Percentiles rank a stretch among this genome's conserved stretches.
These are phyloP conservation scores for Pezicula radicicola DNA, from an alignment of 2,329 filamentous ascomycete species.

Conservation along the genomic window DNA sequence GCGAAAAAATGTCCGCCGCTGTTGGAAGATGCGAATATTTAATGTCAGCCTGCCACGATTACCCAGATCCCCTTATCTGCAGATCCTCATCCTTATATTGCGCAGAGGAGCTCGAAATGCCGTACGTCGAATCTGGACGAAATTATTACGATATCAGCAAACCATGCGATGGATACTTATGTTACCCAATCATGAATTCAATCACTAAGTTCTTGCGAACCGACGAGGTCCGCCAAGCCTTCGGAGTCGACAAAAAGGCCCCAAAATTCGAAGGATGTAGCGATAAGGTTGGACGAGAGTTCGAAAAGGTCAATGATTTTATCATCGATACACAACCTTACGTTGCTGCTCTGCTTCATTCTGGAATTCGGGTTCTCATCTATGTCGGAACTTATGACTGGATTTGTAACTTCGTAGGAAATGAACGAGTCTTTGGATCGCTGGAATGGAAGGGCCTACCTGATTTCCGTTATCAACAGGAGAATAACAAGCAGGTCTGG, in stretches of 20 bases:
- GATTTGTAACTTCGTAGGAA: constrained; percentile 21
- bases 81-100: constrained; percentile 7
- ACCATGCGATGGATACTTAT: constrained; percentile 17
- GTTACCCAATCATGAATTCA: constrained; percentile 20
- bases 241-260: constrained; percentile 12
- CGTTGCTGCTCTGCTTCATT: constrained; percentile 13
- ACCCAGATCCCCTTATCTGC: constrained; percentile 15
- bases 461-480: constrained; percentile 17
- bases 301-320: constrained; percentile 14
- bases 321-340: constrained; percentile 15
- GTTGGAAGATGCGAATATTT: constrained; percentile 16
- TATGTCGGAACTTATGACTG: constrained; percentile 22
- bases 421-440: constrained; percentile 16
- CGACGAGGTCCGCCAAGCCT: constrained; percentile 12
- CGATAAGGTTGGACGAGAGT: constrained; percentile 15
- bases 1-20: constrained; percentile 8
- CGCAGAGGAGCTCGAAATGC: constrained; percentile 11
- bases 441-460: constrained; percentile 15
- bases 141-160: constrained; percentile 19
- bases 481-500: constrained; percentile 17
- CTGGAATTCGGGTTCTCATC: constrained; percentile 16
- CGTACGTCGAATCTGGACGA: constrained; percentile 13
- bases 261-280: constrained; percentile 15
- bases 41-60: constrained; percentile 9
- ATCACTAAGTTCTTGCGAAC: constrained; percentile 15